Evolutionary conservation across 2,329 filamentous ascomycete species (phyloP).

Genomic region (Aspergillus nomiae): DNA sequence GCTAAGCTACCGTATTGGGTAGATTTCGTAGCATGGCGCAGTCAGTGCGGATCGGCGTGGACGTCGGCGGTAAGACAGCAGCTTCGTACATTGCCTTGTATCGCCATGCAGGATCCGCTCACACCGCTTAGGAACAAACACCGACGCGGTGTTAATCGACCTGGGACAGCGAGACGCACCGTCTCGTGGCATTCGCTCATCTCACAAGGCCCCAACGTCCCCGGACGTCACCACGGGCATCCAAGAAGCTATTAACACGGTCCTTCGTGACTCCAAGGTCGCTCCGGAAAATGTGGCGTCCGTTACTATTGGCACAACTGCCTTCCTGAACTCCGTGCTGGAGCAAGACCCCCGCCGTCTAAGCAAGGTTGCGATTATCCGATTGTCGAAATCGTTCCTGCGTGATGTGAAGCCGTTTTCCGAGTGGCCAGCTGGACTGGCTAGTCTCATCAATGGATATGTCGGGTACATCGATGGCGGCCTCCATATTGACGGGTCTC

Average conservation of each 20-base stretch:
- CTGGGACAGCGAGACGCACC: slow-evolving; percentile 10
- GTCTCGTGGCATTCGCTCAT: slow-evolving; percentile 29
- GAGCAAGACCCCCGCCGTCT: not conserved
- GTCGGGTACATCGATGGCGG: not conserved
- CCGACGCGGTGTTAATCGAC: slow-evolving; percentile 34
- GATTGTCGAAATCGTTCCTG: not conserved
- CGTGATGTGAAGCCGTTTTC: not conserved
- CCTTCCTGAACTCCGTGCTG: slow-evolving; percentile 56
- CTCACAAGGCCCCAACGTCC: slow-evolving; percentile 43
- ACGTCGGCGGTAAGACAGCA: slow-evolving; percentile 20
- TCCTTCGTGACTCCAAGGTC: slow-evolving; percentile 11
- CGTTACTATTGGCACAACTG: slow-evolving; percentile 56
- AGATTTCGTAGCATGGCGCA: not conserved
- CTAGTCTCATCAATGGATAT: not conserved
- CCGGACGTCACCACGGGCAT: slow-evolving; percentile 48
- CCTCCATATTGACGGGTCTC: not conserved
- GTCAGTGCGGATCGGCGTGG: slow-evolving; percentile 19
- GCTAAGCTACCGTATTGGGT: not conserved
- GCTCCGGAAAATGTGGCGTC: slow-evolving; percentile 42
- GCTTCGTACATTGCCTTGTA: no score
- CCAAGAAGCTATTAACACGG: slow-evolving; percentile 15
- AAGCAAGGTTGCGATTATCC: not conserved
- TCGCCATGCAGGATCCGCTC: not conserved
- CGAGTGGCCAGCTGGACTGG: not conserved
- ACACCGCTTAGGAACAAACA: slow-evolving; percentile 36